phyloP scores from a whole-genome alignment of 768 basidiomycete genomes.

The Mrakia gelida region DNA sequence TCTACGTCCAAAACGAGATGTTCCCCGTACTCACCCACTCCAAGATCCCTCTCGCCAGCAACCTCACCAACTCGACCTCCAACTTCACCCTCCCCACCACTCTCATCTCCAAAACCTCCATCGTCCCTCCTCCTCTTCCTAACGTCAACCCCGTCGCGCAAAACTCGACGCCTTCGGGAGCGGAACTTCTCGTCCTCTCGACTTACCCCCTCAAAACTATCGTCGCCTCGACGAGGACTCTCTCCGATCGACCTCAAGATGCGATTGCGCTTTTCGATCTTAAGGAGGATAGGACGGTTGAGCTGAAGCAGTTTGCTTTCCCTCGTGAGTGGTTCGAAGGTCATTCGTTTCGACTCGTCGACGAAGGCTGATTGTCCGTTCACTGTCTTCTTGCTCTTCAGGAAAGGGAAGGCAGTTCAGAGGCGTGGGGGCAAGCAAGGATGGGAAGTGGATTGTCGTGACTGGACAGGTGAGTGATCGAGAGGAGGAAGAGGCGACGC shows the following conservation, averaged over 20 bases:
- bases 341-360: too few species aligned
- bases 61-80: not conserved
- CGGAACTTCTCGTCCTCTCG: slow-evolving; percentile 27
- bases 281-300: slow-evolving; percentile 6
- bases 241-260: slow-evolving; percentile 13
- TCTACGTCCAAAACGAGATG: slow-evolving; percentile 30
- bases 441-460: slow-evolving; percentile 24
- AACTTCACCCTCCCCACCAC: not conserved
- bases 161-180: not conserved
- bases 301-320: slow-evolving; percentile 7
- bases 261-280: slow-evolving; percentile 9
- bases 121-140: slow-evolving; percentile 24
- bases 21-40: slow-evolving; percentile 11
- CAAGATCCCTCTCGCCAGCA: not conserved
- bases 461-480: slow-evolving; percentile 12
- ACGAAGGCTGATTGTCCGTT: too few species aligned
- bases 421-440: slow-evolving; percentile 22
- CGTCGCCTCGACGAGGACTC: slow-evolving; percentile 24
- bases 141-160: not conserved
- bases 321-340: not conserved
- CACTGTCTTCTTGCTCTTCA: not conserved
- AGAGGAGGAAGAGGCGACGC: not conserved
- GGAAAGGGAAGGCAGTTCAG: slow-evolving; percentile 29
- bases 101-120: slow-evolving; percentile 23
- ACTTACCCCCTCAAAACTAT: not conserved